Base-by-base conservation (phyloP, 768 basidiomycete genomes). In the Naganishia kalamii region DNA sequence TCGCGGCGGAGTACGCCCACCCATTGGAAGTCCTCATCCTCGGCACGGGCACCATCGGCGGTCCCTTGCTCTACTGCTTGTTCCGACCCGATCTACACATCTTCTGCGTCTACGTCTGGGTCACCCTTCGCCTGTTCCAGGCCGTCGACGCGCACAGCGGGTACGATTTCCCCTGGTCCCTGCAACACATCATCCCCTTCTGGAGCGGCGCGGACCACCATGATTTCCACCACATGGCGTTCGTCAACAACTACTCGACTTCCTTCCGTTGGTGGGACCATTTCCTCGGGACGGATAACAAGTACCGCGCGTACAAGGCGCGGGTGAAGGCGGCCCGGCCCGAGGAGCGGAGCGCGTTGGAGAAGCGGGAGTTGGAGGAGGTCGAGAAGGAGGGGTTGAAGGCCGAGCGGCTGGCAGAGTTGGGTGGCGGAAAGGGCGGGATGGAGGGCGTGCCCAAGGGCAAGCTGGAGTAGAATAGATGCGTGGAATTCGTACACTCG, bases 191-290 rank as follows among this genome's bases (percentile, higher is more conserved):
- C 70, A 66, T 98, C 33, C 92, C 92, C 1, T 89, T 98, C 84
- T 98, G 93, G 93, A 88, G 89, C 7, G 93, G 94, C 41, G 92
- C 92, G 0, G 94, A 97, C 72, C 91, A 94, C 80, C 93, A 96
- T 77, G 93, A 97, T 75, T 97, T 92, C 85, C 94, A 98, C 79
- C 94, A 99, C 80, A 89, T 92, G 89, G 68, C 68, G 13, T 70
- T 69, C 54, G 49, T 67, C 48, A 75, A 77, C 68, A 93, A 93
- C 82, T 94, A 84, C 77, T 89, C 90, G 10, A 93, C 92, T 7
- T 89, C 88, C 23, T 96, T 96, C 86, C 85, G 92, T 43, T 94
- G 90, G 88, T 78, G 78, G 79, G 94, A 98, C 78, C 83, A 84
- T 66, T 79, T 91, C 70, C 87, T 89, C 73, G 92, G 92, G 57